phyloP scores from a whole-genome alignment of 805 yeast species.

The Zygotorulaspora danielsina region DNA sequence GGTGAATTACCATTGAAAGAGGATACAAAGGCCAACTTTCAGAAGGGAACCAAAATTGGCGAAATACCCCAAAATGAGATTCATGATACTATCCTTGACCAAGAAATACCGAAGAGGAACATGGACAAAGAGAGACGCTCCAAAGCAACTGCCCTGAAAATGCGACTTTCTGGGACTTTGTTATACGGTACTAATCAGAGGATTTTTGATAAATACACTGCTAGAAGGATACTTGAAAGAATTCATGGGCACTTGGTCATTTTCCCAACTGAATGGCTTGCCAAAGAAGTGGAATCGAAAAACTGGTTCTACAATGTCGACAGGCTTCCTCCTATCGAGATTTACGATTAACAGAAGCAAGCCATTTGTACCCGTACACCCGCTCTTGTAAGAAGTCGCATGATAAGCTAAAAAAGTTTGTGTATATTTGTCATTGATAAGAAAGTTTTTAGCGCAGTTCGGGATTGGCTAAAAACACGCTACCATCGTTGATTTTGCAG shows the following conservation, averaged over 20 bases:
- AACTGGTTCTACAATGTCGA: slow-evolving; percentile 96
- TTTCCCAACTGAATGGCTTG: slow-evolving; percentile 92
- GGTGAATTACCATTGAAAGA: slow-evolving; percentile 10
- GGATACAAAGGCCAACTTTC: slow-evolving; percentile 8
- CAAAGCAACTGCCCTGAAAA: slow-evolving; percentile 25
- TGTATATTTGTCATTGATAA: not conserved
- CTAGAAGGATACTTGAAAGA: slow-evolving; percentile 65
- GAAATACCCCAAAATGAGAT: slow-evolving; percentile 13
- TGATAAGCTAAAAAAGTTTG: no score
- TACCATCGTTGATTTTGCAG: no score
- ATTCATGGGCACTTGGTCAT: slow-evolving; percentile 82
- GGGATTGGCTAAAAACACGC: no score
- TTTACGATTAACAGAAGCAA: slow-evolving; percentile 55
- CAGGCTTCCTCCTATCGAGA: slow-evolving; percentile 91
- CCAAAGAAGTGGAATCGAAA: slow-evolving; percentile 78
- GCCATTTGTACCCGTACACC: slow-evolving; percentile 6
- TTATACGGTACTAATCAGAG: slow-evolving; percentile 39
- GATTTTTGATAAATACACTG: slow-evolving; percentile 68
- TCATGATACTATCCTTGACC: slow-evolving; percentile 5
- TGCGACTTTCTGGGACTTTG: slow-evolving; percentile 32
- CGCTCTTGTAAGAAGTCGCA: no score
- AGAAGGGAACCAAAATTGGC: slow-evolving; percentile 12
- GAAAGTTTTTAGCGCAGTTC: no score
- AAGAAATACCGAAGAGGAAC: slow-evolving; percentile 3
- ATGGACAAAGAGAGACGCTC: slow-evolving; percentile 10